These are phyloP conservation scores for Volutella citrinella DNA, from an alignment of 2,329 filamentous ascomycete genomes.

Conservation along the genomic window DNA sequence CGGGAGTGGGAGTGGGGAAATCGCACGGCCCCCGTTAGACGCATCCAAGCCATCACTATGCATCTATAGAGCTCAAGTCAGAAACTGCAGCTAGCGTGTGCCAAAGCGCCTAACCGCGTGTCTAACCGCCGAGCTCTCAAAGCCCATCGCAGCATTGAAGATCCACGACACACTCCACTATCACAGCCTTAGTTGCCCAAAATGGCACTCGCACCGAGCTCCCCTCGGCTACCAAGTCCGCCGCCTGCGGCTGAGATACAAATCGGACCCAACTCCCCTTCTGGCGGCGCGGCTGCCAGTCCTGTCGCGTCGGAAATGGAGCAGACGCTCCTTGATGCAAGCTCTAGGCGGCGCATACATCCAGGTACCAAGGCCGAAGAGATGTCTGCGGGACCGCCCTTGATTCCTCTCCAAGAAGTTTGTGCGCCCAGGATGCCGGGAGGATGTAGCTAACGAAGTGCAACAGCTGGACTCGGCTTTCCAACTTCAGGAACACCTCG, in stretches of 20 bases:
- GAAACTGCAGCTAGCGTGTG: slow-evolving; percentile 13
- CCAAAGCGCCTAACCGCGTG: slow-evolving; percentile 11
- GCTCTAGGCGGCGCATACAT: slow-evolving; percentile 79
- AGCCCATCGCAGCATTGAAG: no score
- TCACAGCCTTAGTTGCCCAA: slow-evolving; percentile 16
- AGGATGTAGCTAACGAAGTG: slow-evolving; percentile 7
- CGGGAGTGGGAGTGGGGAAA: slow-evolving; percentile 7
- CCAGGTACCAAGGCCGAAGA: slow-evolving; percentile 89
- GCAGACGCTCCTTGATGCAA: slow-evolving; percentile 64
- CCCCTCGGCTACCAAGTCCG: slow-evolving; percentile 89
- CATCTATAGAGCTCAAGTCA: slow-evolving; percentile 17
- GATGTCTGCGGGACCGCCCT: slow-evolving; percentile 87
- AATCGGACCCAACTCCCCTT: slow-evolving; percentile 75
- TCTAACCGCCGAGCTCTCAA: slow-evolving; percentile 14
- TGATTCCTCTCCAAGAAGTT: slow-evolving; percentile 83
- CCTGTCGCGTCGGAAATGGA: slow-evolving; percentile 61
- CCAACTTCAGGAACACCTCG: slow-evolving; percentile 94
- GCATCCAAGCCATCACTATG: slow-evolving; percentile 16
- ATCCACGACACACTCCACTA: not conserved
- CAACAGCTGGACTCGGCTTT: slow-evolving; percentile 90
- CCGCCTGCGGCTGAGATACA: slow-evolving; percentile 95
- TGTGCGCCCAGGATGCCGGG: no score
- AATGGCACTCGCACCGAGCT: slow-evolving; percentile 68
- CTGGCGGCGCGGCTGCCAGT: slow-evolving; percentile 51
- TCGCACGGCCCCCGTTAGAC: slow-evolving; percentile 21